phyloP scores from a whole-genome alignment of 2,329 filamentous ascomycete species.

The Scedosporium apiospermum region DNA sequence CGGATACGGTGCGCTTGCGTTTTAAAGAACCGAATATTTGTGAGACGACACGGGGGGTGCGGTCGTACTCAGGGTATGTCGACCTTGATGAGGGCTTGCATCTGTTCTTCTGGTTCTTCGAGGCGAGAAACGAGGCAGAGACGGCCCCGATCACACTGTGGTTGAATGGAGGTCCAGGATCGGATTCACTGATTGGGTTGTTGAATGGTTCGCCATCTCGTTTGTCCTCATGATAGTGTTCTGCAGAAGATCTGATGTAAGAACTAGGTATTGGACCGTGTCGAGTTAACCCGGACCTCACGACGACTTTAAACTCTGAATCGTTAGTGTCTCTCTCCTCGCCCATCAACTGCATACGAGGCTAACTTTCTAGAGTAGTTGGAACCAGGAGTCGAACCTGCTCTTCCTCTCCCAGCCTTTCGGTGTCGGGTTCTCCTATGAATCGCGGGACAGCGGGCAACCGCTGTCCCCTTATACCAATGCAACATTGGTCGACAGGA shows the following conservation, averaged over 20 bases:
- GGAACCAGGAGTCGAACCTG: slow-evolving; percentile 4
- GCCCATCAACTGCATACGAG: background rate
- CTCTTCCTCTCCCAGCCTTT: slow-evolving; percentile 5
- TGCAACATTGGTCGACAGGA: background rate
- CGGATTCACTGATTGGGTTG: slow-evolving; percentile 16
- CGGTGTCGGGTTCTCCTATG: slow-evolving; percentile 6
- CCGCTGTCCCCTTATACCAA: background rate
- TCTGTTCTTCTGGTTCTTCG: slow-evolving; percentile 20
- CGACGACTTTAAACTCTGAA: background rate
- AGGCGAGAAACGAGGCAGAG: slow-evolving; percentile 15
- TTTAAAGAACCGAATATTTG: slow-evolving; percentile 4
- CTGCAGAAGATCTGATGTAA: background rate
- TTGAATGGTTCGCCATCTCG: slow-evolving; percentile 2
- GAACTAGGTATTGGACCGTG: slow-evolving; percentile 4
- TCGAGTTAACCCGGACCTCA: slow-evolving; percentile 4
- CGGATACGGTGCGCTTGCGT: background rate
- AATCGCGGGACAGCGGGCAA: background rate
- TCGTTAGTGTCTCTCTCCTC: background rate
- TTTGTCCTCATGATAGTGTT: background rate
- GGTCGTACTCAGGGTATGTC: slow-evolving; percentile 9
- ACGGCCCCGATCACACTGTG: slow-evolving; percentile 36
- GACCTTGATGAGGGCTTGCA: slow-evolving; percentile 28
- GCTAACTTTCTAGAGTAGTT: background rate
- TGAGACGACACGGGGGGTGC: slow-evolving; percentile 9
- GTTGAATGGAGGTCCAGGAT: slow-evolving; percentile 51